Base-by-base conservation (phyloP, 805 yeast species). In the Schwanniomyces occidentalis region DNA sequence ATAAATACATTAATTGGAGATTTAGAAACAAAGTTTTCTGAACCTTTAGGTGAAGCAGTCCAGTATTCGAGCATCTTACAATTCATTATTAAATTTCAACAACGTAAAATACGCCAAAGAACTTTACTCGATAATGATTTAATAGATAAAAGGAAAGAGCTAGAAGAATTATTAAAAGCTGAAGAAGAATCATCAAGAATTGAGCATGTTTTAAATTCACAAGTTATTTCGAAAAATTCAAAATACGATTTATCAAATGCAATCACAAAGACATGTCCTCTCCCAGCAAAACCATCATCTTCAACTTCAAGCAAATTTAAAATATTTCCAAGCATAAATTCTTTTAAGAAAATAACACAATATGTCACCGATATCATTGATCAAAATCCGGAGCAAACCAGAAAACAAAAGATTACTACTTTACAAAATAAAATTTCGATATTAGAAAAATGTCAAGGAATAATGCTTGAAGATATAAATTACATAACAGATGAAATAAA, bases 31-130 rank as follows among this genome's bases (percentile, higher is more conserved):
- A 76, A 77, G 35, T 81, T 80, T 47, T 71, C 78, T 6, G 88
- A 82, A 51, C 87, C 87, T 3, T 58, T 82, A 30, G 81, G 81
- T 1, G 88, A 82, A 51, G 75, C 79, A n/a, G 86, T 79, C 2
- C 86, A 82, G 49, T 74, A 75, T 52, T 76, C 84, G 0, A 57
- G 66, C 3, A 78, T 79, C 2, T 73, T 81, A 9, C 69, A 79
- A 27, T 65, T 70, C 12, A 80, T 86, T 2, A 58, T 78, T 16
- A 76, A 75, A 43, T 87, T 77, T 53, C 76, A 85, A 36, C 71
- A 44, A 5, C 49, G 58, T 16, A 68, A 68, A 41, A n/a, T 54
- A 4, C 53, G 54, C 12, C 73, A 69, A 40, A 52, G 57, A 24
- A 35, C 32, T 4, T 13, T 65, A 15, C 39, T 69, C 16, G 68